Percentiles rank a stretch among this genome's conserved stretches.
Conservation (phyloP, 371 early-diverging fungal genomes). For the Mucor piriformis region DNA sequence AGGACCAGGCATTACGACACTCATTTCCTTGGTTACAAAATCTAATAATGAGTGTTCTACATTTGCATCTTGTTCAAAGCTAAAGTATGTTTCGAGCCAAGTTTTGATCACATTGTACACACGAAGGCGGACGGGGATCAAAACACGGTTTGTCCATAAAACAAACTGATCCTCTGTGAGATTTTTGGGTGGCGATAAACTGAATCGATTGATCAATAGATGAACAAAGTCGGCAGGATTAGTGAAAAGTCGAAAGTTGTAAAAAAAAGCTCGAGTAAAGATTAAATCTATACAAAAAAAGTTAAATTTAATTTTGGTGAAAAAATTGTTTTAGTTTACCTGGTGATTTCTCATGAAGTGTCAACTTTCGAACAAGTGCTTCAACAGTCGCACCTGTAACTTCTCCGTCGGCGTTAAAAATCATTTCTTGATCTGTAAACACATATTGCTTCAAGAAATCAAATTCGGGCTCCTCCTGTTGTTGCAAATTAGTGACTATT, state of each 20-base stretch:
- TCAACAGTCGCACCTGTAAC: conserved; percentile 88
- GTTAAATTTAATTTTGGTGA: neutral
- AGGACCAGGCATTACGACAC: conserved; percentile 41
- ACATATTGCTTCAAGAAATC: conserved; percentile 75
- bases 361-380: conserved; percentile 87
- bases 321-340: conserved; percentile 25
- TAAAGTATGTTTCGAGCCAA: conserved; percentile 87
- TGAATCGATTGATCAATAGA: conserved; percentile 71
- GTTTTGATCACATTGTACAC: conserved; percentile 90
- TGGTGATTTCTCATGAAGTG: conserved; percentile 75
- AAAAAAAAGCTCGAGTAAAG: conserved; percentile 83
- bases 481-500: neutral
- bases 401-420: conserved; percentile 80
- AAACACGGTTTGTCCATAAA: conserved; percentile 85
- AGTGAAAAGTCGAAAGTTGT: conserved; percentile 89
- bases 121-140: conserved; percentile 81
- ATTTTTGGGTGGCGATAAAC: conserved; percentile 71
- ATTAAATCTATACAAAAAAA: conserved; percentile 57
- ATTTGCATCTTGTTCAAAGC: conserved; percentile 65
- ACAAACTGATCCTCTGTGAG: conserved; percentile 68
- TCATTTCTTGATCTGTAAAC: conserved; percentile 64
- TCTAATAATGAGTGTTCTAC: conserved; percentile 29
- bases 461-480: conserved; percentile 42
- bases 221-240: conserved; percentile 72
- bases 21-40: conserved; percentile 37